phyloP scores from a whole-genome alignment of 441 rosid species.

The Adansonia gregorii region DNA sequence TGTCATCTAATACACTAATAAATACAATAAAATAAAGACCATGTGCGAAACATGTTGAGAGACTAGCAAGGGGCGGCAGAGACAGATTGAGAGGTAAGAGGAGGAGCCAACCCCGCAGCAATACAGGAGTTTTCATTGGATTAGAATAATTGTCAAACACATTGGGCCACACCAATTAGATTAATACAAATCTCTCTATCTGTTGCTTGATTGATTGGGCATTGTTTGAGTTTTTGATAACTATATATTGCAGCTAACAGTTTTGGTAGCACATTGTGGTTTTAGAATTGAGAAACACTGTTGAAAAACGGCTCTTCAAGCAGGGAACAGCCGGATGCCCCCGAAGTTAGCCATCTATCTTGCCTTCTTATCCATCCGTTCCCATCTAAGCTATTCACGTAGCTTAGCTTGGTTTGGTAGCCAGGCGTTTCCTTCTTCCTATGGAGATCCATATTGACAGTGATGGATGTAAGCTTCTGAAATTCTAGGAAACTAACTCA shows the following conservation, averaged over 20 bases:
- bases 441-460: too few species aligned
- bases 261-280: not conserved
- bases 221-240: not conserved
- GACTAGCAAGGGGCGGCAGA: not conserved
- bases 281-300: not conserved
- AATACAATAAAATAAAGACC: not conserved
- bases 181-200: not conserved
- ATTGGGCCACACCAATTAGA: not conserved
- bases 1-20: not conserved
- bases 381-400: too few species aligned
- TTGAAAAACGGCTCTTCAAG: not conserved
- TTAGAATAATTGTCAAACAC: not conserved
- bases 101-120: not conserved
- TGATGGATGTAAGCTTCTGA: too few species aligned
- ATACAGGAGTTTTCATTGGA: not conserved
- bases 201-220: not conserved
- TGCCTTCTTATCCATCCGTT: not conserved
- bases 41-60: not conserved
- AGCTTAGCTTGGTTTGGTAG: too few species aligned
- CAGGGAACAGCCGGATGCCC: not conserved
- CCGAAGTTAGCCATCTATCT: not conserved
- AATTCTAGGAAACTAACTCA: too few species aligned
- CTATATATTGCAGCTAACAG: not conserved
- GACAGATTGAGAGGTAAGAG: not conserved
- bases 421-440: too few species aligned